Evolutionary conservation across 306 rosid genomes (phyloP).

Genomic region (Castanea crenata): DNA sequence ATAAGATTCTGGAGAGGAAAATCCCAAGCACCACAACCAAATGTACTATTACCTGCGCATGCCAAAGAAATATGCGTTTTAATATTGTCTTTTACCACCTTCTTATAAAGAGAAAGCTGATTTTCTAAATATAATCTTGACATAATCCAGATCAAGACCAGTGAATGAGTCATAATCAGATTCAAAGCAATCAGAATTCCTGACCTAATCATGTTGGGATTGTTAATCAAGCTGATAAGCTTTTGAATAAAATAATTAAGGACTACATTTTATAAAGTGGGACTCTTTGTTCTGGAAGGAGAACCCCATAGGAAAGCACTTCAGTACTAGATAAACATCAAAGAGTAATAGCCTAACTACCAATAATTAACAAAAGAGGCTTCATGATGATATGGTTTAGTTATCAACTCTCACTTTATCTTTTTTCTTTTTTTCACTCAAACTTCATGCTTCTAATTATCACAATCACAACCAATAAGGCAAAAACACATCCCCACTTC

Average conservation of each 20-base stretch:
- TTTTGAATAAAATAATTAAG: neutral
- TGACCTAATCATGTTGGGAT: constrained; percentile 4
- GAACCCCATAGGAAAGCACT: constrained; percentile 2
- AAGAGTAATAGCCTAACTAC: neutral
- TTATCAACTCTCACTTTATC: neutral
- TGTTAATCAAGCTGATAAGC: neutral
- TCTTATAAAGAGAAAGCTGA: neutral
- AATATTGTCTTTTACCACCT: neutral
- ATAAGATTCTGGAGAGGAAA: too few species aligned
- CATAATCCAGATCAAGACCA: neutral
- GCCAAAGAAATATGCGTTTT: neutral
- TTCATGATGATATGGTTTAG: neutral
- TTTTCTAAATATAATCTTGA: neutral
- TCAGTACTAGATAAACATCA: constrained; percentile 1
- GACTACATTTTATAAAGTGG: neutral
- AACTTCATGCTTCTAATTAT: constrained; percentile 9
- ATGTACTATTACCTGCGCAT: neutral
- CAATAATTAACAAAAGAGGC: neutral
- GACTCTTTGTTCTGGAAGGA: neutral
- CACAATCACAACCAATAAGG: constrained; percentile 2
- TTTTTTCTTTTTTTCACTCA: neutral
- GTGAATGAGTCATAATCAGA: constrained; percentile 4
- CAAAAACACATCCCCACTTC: neutral
- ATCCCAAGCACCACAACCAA: too few species aligned
- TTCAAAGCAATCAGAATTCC: constrained; percentile 4